Evolutionary conservation across 495 filamentous ascomycete species (phyloP).

Genomic region (Choiromyces venosus): DNA sequence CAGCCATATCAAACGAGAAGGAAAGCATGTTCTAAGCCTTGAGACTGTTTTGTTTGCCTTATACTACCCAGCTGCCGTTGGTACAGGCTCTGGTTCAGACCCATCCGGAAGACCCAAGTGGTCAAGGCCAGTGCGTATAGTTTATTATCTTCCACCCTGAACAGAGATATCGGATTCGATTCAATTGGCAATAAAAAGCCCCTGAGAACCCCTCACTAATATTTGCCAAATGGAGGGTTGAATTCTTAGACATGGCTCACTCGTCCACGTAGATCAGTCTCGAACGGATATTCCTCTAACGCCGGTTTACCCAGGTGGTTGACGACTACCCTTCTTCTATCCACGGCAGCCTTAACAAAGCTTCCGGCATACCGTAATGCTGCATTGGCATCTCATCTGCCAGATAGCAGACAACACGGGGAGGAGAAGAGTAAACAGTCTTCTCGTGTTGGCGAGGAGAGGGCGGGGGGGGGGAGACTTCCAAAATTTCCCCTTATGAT

Average conservation of each 20-base stretch:
- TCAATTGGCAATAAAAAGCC: too few species aligned
- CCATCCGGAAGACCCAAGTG: conserved; percentile 7
- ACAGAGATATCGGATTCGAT: neutral
- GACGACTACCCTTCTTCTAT: conserved; percentile 13
- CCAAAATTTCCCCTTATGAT: conserved; percentile 47
- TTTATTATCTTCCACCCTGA: neutral
- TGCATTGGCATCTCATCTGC: conserved; percentile 46
- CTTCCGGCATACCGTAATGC: conserved; percentile 28
- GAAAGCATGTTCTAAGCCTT: conserved; percentile 41
- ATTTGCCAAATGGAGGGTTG: neutral
- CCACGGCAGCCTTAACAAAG: conserved; percentile 11
- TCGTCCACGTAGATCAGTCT: conserved; percentile 12
- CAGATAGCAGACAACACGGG: conserved; percentile 38
- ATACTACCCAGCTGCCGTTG: conserved; percentile 15
- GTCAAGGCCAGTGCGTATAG: conserved; percentile 12
- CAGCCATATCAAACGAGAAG: conserved; percentile 46
- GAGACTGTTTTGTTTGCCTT: conserved; percentile 15
- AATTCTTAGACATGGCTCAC: conserved; percentile 16
- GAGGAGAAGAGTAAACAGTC: too few species aligned
- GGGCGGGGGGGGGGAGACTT: conserved; percentile 36
- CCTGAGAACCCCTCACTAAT: too few species aligned
- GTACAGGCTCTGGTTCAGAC: conserved; percentile 4
- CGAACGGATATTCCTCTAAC: conserved; percentile 12
- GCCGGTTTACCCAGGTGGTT: conserved; percentile 17
- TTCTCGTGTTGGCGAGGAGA: too few species aligned